phyloP scores from a whole-genome alignment of 257 asterid genomes.

The Orobanche coerulescens region DNA sequence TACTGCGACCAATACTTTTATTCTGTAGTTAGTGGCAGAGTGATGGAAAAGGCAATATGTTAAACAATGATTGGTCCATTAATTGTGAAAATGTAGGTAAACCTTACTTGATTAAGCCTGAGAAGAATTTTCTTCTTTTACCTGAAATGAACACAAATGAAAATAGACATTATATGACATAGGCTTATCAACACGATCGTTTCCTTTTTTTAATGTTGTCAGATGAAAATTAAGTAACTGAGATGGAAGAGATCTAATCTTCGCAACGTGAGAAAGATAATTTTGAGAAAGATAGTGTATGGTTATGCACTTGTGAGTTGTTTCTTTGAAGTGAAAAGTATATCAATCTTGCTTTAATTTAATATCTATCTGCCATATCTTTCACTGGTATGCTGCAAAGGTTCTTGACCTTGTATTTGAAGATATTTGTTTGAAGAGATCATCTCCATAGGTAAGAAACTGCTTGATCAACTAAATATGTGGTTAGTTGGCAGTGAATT shows the following conservation, averaged over 20 bases:
- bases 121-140: neutral
- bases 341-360: neutral
- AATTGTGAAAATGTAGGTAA: slow-evolving; percentile 5
- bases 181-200: neutral
- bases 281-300: neutral
- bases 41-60: neutral
- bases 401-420: slow-evolving; percentile 12
- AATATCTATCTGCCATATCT: neutral
- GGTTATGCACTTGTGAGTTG: neutral
- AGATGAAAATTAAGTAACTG: neutral
- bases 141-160: neutral
- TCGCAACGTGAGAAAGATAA: neutral
- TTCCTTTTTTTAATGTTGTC: neutral
- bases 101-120: neutral
- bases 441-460: neutral
- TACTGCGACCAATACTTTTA: neutral
- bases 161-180: neutral
- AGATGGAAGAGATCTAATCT: neutral
- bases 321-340: neutral
- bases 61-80: neutral
- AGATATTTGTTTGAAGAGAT: neutral
- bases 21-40: slow-evolving; percentile 5
- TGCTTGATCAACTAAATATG: neutral
- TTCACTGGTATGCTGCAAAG: neutral
- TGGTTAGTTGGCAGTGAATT: neutral